phyloP scores from a whole-genome alignment of 495 filamentous ascomycete species.

The Daldinia grandis region DNA sequence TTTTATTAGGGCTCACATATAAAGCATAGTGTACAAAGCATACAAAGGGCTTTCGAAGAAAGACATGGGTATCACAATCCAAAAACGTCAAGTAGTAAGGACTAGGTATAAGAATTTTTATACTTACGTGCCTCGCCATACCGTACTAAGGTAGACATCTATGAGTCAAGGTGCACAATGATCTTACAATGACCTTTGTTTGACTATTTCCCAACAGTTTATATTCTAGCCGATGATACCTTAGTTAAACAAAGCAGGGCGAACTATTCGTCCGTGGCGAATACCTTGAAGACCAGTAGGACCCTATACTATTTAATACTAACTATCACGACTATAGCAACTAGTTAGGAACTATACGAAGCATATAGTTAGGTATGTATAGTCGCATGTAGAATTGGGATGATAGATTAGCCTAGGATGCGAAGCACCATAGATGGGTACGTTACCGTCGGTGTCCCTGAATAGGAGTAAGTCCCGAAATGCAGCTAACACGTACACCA shows the following conservation, averaged over 20 bases:
- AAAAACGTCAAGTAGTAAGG: not conserved
- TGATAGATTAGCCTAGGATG: slow-evolving; percentile 35
- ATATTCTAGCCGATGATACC: not conserved
- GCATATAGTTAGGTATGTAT: not conserved
- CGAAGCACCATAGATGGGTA: slow-evolving; percentile 28
- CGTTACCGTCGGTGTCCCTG: slow-evolving; percentile 42
- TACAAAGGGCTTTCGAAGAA: not conserved
- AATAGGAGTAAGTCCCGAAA: slow-evolving; percentile 37
- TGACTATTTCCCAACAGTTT: not conserved
- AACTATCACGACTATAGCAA: not conserved
- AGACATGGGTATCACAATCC: not conserved
- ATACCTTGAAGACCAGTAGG: not conserved
- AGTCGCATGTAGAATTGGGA: slow-evolving; percentile 2
- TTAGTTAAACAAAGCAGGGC: not conserved
- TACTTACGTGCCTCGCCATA: no score
- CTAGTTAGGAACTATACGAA: not conserved
- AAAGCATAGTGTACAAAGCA: not conserved
- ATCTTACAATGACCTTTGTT: not conserved
- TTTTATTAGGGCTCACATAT: not conserved
- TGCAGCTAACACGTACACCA: not conserved
- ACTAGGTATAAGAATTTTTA: not conserved
- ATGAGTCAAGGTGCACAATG: not conserved
- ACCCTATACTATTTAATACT: not conserved
- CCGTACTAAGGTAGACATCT: not conserved
- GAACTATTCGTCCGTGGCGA: not conserved